Evolutionary conservation across 352 stramenopile genomes (phyloP).

Genomic region (Globisporangium acanthophoron): DNA sequence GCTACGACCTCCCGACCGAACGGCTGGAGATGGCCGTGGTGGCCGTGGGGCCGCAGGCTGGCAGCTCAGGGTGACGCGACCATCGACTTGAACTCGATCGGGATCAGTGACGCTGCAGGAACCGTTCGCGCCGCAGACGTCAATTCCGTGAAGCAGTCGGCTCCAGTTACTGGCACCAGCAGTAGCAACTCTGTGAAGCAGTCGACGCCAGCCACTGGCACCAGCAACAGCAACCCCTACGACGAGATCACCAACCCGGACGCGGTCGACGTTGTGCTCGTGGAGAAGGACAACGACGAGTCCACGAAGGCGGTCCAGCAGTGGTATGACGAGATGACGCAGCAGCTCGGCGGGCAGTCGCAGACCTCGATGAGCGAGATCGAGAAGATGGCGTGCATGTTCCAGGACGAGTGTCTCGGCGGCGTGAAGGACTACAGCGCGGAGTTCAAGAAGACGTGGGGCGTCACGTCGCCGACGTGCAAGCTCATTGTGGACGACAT

Average conservation of each 20-base stretch:
- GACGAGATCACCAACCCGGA: neutral
- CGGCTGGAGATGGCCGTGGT: conserved; percentile 8
- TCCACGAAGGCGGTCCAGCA: conserved; percentile 23
- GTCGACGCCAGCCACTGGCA: conserved; percentile 3
- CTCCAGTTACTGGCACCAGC: neutral
- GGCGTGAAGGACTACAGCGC: conserved; percentile 31
- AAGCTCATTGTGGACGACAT: conserved; percentile 40
- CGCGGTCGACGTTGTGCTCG: conserved; percentile 25
- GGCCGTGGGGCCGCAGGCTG: conserved; percentile 8
- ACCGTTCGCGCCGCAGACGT: conserved; percentile 1
- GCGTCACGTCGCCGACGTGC: conserved; percentile 26
- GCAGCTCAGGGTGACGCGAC: neutral
- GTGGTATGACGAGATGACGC: conserved; percentile 34
- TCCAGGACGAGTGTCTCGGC: conserved; percentile 43
- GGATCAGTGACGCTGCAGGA: neutral
- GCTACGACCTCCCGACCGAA: neutral
- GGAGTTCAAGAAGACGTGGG: conserved; percentile 41
- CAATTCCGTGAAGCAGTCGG: conserved; percentile 4
- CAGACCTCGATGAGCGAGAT: conserved; percentile 33
- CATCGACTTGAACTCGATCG: neutral
- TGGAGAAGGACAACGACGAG: conserved; percentile 12
- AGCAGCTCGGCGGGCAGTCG: conserved; percentile 25
- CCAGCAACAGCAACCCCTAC: neutral
- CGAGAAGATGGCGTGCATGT: conserved; percentile 48
- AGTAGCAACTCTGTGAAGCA: conserved; percentile 1